phyloP scores from a whole-genome alignment of 2,329 filamentous ascomycete species.

The Arthrobotrys sinensis region DNA sequence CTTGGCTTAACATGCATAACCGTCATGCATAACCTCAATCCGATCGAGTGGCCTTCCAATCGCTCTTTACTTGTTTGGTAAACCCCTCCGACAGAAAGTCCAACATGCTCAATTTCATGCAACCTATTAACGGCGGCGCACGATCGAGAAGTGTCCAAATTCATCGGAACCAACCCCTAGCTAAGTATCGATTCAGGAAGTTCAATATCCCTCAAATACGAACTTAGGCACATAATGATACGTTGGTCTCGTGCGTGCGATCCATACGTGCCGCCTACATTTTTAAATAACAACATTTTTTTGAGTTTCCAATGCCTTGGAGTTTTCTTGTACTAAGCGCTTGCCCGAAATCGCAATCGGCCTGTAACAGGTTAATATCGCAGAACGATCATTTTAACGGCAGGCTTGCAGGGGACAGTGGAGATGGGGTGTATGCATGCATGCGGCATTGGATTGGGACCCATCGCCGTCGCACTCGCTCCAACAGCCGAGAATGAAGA shows the following conservation, averaged over 20 bases:
- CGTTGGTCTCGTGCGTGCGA: constrained; percentile 3
- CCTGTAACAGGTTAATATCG: constrained; percentile 22
- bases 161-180: too few species aligned
- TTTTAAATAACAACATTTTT: constrained; percentile 2
- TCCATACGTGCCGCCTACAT: constrained; percentile 11
- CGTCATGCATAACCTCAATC: constrained; percentile 22
- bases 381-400: constrained; percentile 12
- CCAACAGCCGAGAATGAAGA: constrained; percentile 32
- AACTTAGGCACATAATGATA: constrained; percentile 19
- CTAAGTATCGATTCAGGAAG: constrained; percentile 13
- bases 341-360: constrained; percentile 45
- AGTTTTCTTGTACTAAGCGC: constrained; percentile 23
- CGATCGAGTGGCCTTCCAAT: neutral
- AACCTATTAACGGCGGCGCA: neutral
- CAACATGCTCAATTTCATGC: constrained; percentile 13
- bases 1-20: constrained; percentile 11
- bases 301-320: constrained; percentile 7
- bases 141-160: too few species aligned
- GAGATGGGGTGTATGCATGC: constrained; percentile 21
- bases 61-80: constrained; percentile 10
- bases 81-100: constrained; percentile 8
- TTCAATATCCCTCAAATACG: constrained; percentile 33
- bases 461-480: constrained; percentile 12
- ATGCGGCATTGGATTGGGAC: constrained; percentile 15
- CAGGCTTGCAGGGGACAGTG: constrained; percentile 14